Evolutionary conservation across 2,329 filamentous ascomycete genomes (phyloP).

Genomic region (Cladophialophora immunda): DNA sequence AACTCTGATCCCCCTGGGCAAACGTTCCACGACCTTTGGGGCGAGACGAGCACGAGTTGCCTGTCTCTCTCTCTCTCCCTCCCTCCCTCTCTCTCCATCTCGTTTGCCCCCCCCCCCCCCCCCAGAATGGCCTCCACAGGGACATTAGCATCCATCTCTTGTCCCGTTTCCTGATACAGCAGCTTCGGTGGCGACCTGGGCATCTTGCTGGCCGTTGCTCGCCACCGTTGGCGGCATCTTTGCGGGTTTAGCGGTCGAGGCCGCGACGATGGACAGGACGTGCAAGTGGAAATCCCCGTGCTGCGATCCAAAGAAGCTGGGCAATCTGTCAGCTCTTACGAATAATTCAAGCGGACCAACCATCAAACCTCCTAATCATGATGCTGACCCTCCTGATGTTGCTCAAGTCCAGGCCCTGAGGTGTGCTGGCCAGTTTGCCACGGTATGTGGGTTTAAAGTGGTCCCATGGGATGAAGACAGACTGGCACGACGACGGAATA

Average conservation of each 20-base stretch:
- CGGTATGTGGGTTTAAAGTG: slow-evolving; percentile 77
- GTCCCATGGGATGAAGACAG: slow-evolving; percentile 68
- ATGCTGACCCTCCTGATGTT: slow-evolving; percentile 73
- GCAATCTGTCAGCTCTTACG: slow-evolving; percentile 32
- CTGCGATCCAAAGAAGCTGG: slow-evolving; percentile 78
- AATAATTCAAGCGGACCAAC: slow-evolving; percentile 6
- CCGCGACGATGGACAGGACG: slow-evolving; percentile 27
- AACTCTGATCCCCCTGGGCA: neutral
- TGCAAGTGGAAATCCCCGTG: slow-evolving; percentile 67
- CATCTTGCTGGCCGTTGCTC: neutral
- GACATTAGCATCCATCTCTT: slow-evolving; percentile 5
- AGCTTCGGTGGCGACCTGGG: slow-evolving; percentile 4
- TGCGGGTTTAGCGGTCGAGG: slow-evolving; percentile 12
- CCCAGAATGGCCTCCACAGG: neutral
- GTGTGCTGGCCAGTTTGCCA: slow-evolving; percentile 68
- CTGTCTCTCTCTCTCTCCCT: neutral
- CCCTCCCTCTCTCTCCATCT: neutral
- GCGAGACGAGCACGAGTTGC: slow-evolving; percentile 6
- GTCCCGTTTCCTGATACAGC: neutral
- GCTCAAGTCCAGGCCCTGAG: slow-evolving; percentile 65
- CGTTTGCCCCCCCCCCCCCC: neutral
- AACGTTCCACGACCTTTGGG: slow-evolving; percentile 2
- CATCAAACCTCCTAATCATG: slow-evolving; percentile 78
- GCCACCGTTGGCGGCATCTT: slow-evolving; percentile 9
- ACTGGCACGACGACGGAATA: slow-evolving; percentile 37